Base-by-base conservation (phyloP, 2,329 filamentous ascomycete genomes). In the Domatiomyces catenatus region DNA sequence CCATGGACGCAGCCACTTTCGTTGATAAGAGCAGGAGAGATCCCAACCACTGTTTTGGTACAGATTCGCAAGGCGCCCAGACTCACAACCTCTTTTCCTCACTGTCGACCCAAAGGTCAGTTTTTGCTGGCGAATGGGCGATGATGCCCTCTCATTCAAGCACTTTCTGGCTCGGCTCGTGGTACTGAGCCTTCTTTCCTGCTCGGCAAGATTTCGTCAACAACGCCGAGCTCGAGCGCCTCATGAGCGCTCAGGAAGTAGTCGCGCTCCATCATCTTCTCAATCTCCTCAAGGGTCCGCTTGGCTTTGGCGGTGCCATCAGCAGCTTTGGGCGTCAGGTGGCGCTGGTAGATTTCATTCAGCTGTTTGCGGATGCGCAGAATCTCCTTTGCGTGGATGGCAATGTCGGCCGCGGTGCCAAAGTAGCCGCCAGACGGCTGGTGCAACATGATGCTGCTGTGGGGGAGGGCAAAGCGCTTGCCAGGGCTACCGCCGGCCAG, bases 361-460 rank as follows among this genome's bases (percentile, higher is more conserved):
- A 95, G 71, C 69, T 90, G 84, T 56, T 81, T 77, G 52, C 92
- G 76, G 50, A 94, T 83, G 52, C 88, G 75, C 64, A 96, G 75
- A 51, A 98, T 98, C 73, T 98, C 90, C 63, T 89, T 95, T 4
- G 92, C 92, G 64, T 98, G 94, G 56, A 98, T 96, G 46, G 94
- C 77, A 57, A 98, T 96, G 63, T 98, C 92, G 28, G 70, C 75
- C 26, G 80, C 80, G 57, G 83, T 79, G 10, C 80, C 80, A 44
- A 71, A 72, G 60, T 81, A 83, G 2, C 80, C 80, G 46, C 90
- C 90, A 2, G 84, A 81, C 0, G 93, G 92, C 66, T 98, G 92
- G 69, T 98, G 92, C 50, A 98, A 82, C 92, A 98, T 98, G 63
- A 98, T 84, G 49, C 86, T 56, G 59, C 83, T 86, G 66, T 98